Conservation (phyloP, 139 green algal genomes). For the Zygnema cylindricum region DNA sequence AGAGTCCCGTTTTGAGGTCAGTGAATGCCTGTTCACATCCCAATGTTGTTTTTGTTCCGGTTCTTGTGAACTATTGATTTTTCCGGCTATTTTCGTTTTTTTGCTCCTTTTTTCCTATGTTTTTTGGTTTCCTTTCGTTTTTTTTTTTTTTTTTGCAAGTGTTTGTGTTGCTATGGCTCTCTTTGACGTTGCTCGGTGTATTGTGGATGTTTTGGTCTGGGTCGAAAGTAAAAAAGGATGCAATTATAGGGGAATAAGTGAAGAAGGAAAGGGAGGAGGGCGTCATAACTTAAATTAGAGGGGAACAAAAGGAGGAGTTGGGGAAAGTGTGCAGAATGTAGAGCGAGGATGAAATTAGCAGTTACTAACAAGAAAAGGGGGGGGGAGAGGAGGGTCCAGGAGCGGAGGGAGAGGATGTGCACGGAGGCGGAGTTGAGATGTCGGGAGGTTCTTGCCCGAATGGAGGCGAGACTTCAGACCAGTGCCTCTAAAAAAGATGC, state of each 20-base stretch:
- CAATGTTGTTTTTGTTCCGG: too few species aligned
- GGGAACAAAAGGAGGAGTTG: not conserved
- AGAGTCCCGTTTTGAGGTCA: not conserved
- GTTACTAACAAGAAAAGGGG: not conserved
- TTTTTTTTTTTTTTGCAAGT: too few species aligned
- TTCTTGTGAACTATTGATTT: too few species aligned
- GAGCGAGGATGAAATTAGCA: not conserved
- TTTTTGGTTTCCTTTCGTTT: not conserved
- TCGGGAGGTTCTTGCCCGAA: not conserved
- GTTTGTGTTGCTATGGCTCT: too few species aligned
- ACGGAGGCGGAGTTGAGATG: constrained; percentile 22
- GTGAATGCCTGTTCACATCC: too few species aligned
- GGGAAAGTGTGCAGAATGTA: not conserved
- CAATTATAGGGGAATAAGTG: not conserved
- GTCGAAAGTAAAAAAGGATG: not conserved
- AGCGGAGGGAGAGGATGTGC: not conserved
- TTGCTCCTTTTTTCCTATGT: not conserved
- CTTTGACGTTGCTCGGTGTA: too few species aligned
- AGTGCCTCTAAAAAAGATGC: not conserved
- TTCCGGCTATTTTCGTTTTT: too few species aligned
- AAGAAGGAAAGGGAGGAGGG: not conserved
- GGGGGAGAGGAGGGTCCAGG: not conserved
- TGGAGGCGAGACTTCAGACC: not conserved
- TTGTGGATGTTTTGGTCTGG: not conserved
- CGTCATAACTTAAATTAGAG: not conserved